Percentiles rank a stretch among this genome's conserved stretches.
phyloP scores from a whole-genome alignment of 1,139 yeast species.

The Zygosaccharomyces sapae region DNA sequence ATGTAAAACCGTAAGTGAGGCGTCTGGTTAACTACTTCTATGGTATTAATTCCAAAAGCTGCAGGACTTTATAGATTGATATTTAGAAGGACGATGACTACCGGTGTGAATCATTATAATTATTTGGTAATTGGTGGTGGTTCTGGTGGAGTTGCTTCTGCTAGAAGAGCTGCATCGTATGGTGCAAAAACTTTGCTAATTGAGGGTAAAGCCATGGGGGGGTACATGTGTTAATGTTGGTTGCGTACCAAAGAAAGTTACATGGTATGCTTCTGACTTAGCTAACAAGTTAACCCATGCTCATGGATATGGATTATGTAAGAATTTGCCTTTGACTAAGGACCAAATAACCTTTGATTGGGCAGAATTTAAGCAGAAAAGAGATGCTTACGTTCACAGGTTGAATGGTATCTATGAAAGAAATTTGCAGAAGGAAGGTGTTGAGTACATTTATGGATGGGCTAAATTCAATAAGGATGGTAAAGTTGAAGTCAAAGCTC shows the following conservation, averaged over 20 bases:
- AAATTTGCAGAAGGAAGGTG: slow-evolving; percentile 83
- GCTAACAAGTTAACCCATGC: slow-evolving; percentile 74
- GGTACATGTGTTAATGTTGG: slow-evolving; percentile 99
- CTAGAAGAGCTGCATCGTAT: slow-evolving; percentile 90
- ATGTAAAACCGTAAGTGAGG: too few species aligned
- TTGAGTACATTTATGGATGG: slow-evolving; percentile 81
- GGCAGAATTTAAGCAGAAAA: slow-evolving; percentile 71
- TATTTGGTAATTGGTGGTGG: slow-evolving; percentile 98
- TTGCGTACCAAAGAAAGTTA: slow-evolving; percentile 96
- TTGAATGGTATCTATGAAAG: slow-evolving; percentile 90
- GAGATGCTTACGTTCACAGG: slow-evolving; percentile 85
- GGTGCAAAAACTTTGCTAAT: slow-evolving; percentile 85
- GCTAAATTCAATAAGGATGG: slow-evolving; percentile 71
- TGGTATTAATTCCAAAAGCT: slow-evolving; percentile 1
- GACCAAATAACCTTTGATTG: slow-evolving; percentile 59
- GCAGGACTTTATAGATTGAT: slow-evolving; percentile 12
- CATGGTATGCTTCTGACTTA: slow-evolving; percentile 96
- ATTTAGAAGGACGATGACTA: slow-evolving; percentile 45
- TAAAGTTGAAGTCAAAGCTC: slow-evolving; percentile 69
- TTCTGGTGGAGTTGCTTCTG: slow-evolving; percentile 98
- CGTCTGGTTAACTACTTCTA: too few species aligned
- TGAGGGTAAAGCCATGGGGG: slow-evolving; percentile 78
- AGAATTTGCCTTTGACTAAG: slow-evolving; percentile 51
- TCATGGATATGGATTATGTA: slow-evolving; percentile 71
- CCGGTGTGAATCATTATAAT: slow-evolving; percentile 63